Base-by-base conservation (phyloP, 179 eudicot species). In the Spinacia oleracea region DNA sequence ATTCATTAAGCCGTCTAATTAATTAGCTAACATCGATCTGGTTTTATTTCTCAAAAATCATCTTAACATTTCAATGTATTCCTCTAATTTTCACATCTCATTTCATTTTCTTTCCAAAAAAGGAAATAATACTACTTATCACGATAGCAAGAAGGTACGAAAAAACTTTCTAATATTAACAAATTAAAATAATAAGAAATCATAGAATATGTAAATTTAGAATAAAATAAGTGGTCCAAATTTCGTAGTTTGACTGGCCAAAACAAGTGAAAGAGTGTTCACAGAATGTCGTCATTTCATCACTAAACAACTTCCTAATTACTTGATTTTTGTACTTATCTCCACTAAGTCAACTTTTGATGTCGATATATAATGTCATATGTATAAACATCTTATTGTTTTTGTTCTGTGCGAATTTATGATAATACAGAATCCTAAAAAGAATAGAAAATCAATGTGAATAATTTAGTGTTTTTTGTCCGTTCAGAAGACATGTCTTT, bases 201-300 rank as follows among this genome's bases (percentile, higher is more conserved):
- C 18, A 32, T 3, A 9, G 2, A 68, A 5, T 9, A 23, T 42
- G 16, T 46, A 14, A 40, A 68, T n/a, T 20, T 53, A 53, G 76
- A 51, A 53, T 51, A 72, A 51, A 42, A 73, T 38, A 48, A 71
- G 65, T 75, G 75, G 58, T 58, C 51, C 27, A 29, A 20, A 8
- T n/a, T 3, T 71, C n/a, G 15, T 16, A 66, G 58, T 25, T 34
- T 67, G 79, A 80, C 78, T 40, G 35, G 72, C 77, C 46, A 48
- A 76, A 63, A 45, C 14, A 31, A 5, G 38, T 34, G 11, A n/a
- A 23, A 62, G 16, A 38, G 40, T 78, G 82, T 62, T 34, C 70
- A 83, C 77, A 75, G 5, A 79, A 83, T 82, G 85, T 83, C 82
- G 82, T 60, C 85, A 83, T 83, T 62, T 51, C 21, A 16, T 50